A percentile compares a stretch with the other conserved stretches of the same genome.
These are phyloP conservation scores for Porcisia hertigi DNA, from an alignment of 208 protist species.

Conservation along the genomic window DNA sequence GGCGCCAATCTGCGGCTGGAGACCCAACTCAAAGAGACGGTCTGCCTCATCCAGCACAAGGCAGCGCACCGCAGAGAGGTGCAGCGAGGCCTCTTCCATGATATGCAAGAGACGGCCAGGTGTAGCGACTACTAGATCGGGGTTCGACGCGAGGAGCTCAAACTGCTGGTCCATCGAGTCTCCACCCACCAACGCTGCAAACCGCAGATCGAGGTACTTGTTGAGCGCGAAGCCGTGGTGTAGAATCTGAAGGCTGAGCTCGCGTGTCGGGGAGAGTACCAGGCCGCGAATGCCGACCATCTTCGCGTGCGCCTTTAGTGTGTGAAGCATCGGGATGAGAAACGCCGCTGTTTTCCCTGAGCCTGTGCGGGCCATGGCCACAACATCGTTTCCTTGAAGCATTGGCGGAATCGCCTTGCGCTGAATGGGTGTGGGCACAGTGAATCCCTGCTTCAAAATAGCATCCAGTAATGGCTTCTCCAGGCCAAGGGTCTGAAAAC, in stretches of 20 bases:
- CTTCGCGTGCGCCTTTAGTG: constrained; percentile 89
- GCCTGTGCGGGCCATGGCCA: constrained; percentile 99
- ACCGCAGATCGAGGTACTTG: constrained; percentile 93
- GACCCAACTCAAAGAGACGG: constrained; percentile 98
- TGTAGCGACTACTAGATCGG: constrained; percentile 99
- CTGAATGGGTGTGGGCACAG: constrained; percentile 99
- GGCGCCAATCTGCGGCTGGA: constrained; percentile 94
- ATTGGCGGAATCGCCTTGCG: constrained; percentile 95
- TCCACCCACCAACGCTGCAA: constrained; percentile 97
- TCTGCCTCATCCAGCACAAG: constrained; percentile 99
- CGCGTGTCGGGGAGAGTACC: constrained; percentile 98
- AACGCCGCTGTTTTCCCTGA: constrained; percentile 99
- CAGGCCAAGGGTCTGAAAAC: constrained; percentile 91
- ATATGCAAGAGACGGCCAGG: constrained; percentile 99
- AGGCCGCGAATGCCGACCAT: constrained; percentile 96
- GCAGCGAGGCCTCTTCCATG: constrained; percentile 94
- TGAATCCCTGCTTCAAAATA: constrained; percentile 96
- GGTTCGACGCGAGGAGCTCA: constrained; percentile 94
- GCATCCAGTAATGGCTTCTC: constrained; percentile 91
- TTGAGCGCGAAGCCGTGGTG: constrained; percentile 95
- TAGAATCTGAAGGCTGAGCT: constrained; percentile 98
- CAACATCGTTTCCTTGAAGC: constrained; percentile 96
- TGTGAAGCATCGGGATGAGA: constrained; percentile 97
- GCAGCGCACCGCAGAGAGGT: constrained; percentile 91
- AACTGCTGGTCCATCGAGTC: constrained; percentile 98